Evolutionary conservation across 2,329 filamentous ascomycete genomes (phyloP), one percentile per base, ranked within the genome.

Genomic region (Xylaria sp.): DNA sequence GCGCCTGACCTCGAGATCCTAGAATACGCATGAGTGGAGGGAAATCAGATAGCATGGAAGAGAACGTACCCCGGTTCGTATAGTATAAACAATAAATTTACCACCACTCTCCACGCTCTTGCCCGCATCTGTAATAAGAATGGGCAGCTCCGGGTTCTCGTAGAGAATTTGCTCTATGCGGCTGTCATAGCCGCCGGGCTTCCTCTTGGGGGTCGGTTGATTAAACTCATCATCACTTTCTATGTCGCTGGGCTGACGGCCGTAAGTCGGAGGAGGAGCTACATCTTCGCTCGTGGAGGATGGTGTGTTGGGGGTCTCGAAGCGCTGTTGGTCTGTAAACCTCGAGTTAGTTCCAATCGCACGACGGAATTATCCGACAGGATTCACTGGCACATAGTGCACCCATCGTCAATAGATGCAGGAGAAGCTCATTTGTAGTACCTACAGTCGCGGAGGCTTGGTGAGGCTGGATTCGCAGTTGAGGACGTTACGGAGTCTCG

Each of bases 101-200:
- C 94, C 93, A 58, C 93, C 93, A 69, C 91, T 94, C 77, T 98
- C 94, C 65, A 89, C 80, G 77, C 94, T 97, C 85, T 99, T 99
- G 62, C 95, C 95, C 3, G 96, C 95, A 74, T 97, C 92, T 1
- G 91, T 94, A 70, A 99, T 99, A 63, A 96, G 78, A 68, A 99
- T 96, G 63, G 92, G 89, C 69, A 96, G 85, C 58, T 94, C 90
- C 0, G 93, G 94, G 68, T 97, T 92, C 79, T 99, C 95, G 76
- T 97, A 96, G 49, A 99, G 88, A 63, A 97, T 94, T 82, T 99
- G 95, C 79, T 99, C 94, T 69, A 99, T 94, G 55, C 95, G 89
- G 76, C 94, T 97, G 74, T 95, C 91, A 73, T 99, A 99, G 28
- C 91, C 92, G 23, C 92, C 92, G 64, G 92, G 92, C 79, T 92